These are phyloP conservation scores for Huiozyma naganishii DNA, from an alignment of 805 yeast genomes.

Conservation along the genomic window DNA sequence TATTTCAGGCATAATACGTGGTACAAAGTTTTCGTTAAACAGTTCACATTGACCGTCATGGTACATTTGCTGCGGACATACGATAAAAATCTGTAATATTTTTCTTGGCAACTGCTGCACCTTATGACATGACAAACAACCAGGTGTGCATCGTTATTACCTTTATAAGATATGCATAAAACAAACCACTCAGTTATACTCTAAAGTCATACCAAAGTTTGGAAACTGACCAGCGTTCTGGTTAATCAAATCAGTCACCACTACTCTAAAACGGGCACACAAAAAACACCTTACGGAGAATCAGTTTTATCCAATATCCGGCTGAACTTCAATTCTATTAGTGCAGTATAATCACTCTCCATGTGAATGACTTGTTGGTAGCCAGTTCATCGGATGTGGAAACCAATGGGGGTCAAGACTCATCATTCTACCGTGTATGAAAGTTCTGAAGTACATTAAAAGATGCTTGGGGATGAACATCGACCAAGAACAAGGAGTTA, in stretches of 20 bases:
- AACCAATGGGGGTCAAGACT: neutral
- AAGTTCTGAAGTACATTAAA: constrained; percentile 3
- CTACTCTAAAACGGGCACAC: neutral
- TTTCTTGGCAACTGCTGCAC: neutral
- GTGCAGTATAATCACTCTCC: neutral
- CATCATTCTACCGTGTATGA: neutral
- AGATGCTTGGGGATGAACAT: constrained; percentile 6
- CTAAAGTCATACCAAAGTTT: neutral
- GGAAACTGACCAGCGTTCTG: neutral
- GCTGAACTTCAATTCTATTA: constrained; percentile 1
- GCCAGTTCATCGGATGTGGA: neutral
- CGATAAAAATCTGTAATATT: neutral
- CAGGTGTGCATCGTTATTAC: neutral
- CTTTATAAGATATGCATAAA: neutral
- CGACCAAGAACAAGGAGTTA: neutral
- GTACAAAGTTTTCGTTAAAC: neutral
- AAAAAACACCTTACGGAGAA: neutral
- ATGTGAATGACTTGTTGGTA: constrained; percentile 6
- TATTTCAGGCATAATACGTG: neutral
- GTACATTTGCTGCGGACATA: neutral
- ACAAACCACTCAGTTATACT: neutral
- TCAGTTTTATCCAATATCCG: neutral
- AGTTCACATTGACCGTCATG: neutral
- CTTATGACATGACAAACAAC: neutral
- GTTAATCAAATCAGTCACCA: neutral